These are phyloP conservation scores for Myxozyma neglecta DNA, from an alignment of 805 yeast species.

Conservation along the genomic window DNA sequence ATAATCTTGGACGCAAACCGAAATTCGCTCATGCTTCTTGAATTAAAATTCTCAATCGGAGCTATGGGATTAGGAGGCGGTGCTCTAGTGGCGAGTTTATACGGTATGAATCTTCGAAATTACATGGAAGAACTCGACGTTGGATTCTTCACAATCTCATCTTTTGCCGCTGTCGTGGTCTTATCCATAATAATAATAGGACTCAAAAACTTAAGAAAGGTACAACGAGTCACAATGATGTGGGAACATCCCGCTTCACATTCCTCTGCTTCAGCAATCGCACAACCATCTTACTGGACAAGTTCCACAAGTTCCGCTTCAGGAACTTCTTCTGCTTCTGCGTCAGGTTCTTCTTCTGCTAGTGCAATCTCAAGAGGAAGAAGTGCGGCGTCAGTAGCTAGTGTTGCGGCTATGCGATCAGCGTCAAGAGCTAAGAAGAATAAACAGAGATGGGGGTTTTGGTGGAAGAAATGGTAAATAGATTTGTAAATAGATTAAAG, in stretches of 20 bases:
- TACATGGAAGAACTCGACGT: constrained; percentile 78
- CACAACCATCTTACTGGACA: too few relatives aligned
- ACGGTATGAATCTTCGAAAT: constrained; percentile 95
- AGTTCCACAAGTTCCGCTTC: too few relatives aligned
- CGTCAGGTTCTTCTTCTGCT: not conserved
- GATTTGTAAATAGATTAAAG: not conserved
- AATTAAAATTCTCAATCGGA: constrained; percentile 79
- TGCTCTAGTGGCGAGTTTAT: constrained; percentile 76
- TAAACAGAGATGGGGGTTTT: not conserved
- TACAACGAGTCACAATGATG: constrained; percentile 74
- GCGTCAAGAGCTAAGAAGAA: not conserved
- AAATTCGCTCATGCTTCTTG: constrained; percentile 82
- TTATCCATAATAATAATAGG: constrained; percentile 54
- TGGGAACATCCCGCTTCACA: constrained; percentile 37
- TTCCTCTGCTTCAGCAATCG: not conserved
- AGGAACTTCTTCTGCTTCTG: not conserved
- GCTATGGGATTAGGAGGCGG: constrained; percentile 79
- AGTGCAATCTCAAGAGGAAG: not conserved
- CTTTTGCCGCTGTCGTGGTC: constrained; percentile 48
- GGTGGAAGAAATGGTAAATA: not conserved
- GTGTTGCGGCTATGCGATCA: not conserved
- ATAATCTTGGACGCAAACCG: constrained; percentile 91
- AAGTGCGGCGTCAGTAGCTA: not conserved
- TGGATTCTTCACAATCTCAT: constrained; percentile 60
- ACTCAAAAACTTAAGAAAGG: constrained; percentile 56